Evolutionary conservation across 2,329 filamentous ascomycete species (phyloP), one percentile per base, ranked within the genome.

Genomic region (Helotiales sp.): DNA sequence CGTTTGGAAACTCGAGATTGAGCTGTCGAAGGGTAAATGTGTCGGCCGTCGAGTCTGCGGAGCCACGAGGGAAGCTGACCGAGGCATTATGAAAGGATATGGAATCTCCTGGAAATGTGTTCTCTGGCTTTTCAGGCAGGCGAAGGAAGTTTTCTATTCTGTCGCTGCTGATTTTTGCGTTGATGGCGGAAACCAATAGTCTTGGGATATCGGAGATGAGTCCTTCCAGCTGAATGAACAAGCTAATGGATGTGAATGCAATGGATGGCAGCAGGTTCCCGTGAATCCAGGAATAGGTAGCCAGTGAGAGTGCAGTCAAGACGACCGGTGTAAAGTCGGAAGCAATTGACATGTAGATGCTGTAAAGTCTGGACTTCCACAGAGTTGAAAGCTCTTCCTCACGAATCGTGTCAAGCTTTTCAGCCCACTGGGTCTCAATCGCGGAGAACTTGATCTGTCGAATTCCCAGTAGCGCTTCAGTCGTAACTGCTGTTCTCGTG

Each of bases 381-480:
- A 92, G 83, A n/a, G 85, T 86, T 2, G 79, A 77, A 3, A 94
- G 84, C 75, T 94, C 91, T 43, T 84, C 85, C 52, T 89, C 85
- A 73, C 92, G 84, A 13, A 88, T 85, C 68, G 83, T 77, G 70
- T 83, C 78, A 75, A 94, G 91, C 67, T 88, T 89, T 17, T 83
- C 82, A 77, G 92, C 87, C 91, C 92, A 94, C 72, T 91, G 86
- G n/a, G 82, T 79, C 77, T 94, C 92, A 1, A 92, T 79, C 0
- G 91, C 91, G 0, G 91, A 90, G 72, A 94, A 93, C 75, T 95
- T 95, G 79, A 95, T 92, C 77, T 94, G 92, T 1, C 91, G 86
- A 69, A 94, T 93, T 3, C 92, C 91, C 69, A 90, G 86, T 0
- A 95, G 80, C 0, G 89, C 90, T 77, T 95, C 92, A 1, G 90